These are phyloP conservation scores for Corrigiola litoralis DNA, from an alignment of 179 eudicot species.

Conservation along the genomic window DNA sequence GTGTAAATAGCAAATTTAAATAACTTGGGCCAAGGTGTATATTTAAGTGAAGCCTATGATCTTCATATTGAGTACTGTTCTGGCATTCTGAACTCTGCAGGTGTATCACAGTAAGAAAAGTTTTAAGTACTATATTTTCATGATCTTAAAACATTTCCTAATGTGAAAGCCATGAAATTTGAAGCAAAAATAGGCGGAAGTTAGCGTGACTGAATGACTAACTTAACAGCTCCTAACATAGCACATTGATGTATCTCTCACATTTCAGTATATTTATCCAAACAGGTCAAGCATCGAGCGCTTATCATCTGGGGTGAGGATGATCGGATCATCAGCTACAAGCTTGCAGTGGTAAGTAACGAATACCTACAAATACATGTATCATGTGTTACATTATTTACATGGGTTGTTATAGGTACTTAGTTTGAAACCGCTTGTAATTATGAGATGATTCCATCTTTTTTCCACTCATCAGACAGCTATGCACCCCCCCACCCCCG, in stretches of 20 bases:
- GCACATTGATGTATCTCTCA: background rate
- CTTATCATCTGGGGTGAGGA: conserved; percentile 90
- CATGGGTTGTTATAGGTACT: no score
- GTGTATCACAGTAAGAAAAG: background rate
- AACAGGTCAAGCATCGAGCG: conserved; percentile 63
- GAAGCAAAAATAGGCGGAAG: background rate
- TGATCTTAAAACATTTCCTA: background rate
- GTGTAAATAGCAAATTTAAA: no score
- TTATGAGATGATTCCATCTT: no score
- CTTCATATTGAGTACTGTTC: no score
- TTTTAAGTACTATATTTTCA: no score
- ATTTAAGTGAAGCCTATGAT: no score
- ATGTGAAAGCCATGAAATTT: background rate
- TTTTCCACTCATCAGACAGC: no score
- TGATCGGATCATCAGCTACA: conserved; percentile 71
- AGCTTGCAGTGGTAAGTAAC: conserved; percentile 70
- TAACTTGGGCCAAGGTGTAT: no score
- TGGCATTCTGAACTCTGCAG: background rate
- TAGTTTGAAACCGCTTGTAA: no score
- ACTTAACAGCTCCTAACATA: background rate
- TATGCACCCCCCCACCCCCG: no score
- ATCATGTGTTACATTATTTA: no score
- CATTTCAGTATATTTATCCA: background rate
- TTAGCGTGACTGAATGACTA: background rate
- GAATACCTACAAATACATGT: no score